Base-by-base conservation (phyloP, 441 rosid genomes). In the Macaranga tanarius region DNA sequence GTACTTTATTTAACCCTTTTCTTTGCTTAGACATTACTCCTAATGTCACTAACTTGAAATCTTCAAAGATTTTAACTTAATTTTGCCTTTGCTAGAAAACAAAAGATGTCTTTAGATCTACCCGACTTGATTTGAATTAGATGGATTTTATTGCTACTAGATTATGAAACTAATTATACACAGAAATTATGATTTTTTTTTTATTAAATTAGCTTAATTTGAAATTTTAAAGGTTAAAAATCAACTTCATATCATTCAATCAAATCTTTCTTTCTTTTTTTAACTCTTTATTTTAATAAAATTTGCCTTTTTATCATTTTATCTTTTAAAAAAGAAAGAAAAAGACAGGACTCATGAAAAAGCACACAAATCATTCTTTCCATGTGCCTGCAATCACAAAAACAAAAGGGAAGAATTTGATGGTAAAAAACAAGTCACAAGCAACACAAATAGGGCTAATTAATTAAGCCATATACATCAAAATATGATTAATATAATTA, bases 11-110 rank as follows among this genome's bases (percentile, higher is more conserved):
- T 6, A 11, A 22, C 23, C 15, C 40, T 26, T 42, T 72, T 12
- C 72, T 71, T 66, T 80, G 40, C 67, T 71, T 74, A 55, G 76
- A 76, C 63, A 67, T 71, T 45, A 38, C 80, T 82, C 42, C 69
- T 22, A 61, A 47, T 13, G 16, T 26, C 11, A 20, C 69, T 44
- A 13, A 34, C 16, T 47, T 68, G 23, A 34, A 38, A 48, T 66
- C 38, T 65, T 13, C 4, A 48, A 65, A 65, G 40, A 25, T 47
- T 8, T 26, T 16, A 16, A 47, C 13, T 65, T n/a, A n/a, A n/a
- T n/a, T 65, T 47, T 12, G 2, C 48, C 5, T 12, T 44, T 25
- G 19, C 10, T 15, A 62, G 47, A 6, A 62, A 40, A 62, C 19
- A 20, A 40, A 40, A 10, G 11, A 38, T 31, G 38, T 31, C n/a